phyloP scores from a whole-genome alignment of 352 stramenopile species.

The Phytophthora citrophthora region DNA sequence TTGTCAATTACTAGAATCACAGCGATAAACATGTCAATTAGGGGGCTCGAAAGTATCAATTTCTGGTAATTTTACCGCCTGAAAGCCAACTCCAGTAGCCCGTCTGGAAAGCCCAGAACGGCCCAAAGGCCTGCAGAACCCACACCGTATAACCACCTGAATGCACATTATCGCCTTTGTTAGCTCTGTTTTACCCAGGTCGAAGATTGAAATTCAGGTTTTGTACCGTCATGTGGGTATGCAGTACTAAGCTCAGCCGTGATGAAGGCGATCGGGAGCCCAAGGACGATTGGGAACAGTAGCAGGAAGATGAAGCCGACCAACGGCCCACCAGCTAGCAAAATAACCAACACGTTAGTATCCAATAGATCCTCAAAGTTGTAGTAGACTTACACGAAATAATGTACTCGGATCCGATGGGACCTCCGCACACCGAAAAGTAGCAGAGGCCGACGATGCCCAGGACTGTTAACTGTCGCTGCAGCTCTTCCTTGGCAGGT shows the following conservation, averaged over 20 bases:
- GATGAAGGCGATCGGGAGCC: conserved; percentile 91
- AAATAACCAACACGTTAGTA: not conserved
- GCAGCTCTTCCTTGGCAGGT: conserved; percentile 39
- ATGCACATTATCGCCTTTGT: not conserved
- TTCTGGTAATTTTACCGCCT: conserved; percentile 30
- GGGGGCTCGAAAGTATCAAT: not conserved
- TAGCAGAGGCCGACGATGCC: conserved; percentile 57
- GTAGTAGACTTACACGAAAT: conserved; percentile 37
- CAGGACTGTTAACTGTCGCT: conserved; percentile 48
- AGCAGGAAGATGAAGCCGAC: conserved; percentile 89
- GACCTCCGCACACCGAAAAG: conserved; percentile 54
- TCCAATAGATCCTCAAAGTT: not conserved
- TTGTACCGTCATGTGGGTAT: conserved; percentile 77
- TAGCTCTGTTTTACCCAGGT: not conserved
- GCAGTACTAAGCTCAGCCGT: conserved; percentile 93
- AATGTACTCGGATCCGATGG: conserved; percentile 51
- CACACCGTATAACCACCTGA: conserved; percentile 87
- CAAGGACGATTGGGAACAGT: conserved; percentile 91
- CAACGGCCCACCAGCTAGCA: conserved; percentile 56
- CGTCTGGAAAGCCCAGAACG: conserved; percentile 87
- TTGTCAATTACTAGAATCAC: conserved; percentile 83
- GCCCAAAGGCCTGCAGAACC: conserved; percentile 92
- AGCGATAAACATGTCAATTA: not conserved
- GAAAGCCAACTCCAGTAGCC: conserved; percentile 88
- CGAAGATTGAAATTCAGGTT: not conserved